phyloP scores from a whole-genome alignment of 2,329 filamentous ascomycete genomes.

The Graphium sp. region DNA sequence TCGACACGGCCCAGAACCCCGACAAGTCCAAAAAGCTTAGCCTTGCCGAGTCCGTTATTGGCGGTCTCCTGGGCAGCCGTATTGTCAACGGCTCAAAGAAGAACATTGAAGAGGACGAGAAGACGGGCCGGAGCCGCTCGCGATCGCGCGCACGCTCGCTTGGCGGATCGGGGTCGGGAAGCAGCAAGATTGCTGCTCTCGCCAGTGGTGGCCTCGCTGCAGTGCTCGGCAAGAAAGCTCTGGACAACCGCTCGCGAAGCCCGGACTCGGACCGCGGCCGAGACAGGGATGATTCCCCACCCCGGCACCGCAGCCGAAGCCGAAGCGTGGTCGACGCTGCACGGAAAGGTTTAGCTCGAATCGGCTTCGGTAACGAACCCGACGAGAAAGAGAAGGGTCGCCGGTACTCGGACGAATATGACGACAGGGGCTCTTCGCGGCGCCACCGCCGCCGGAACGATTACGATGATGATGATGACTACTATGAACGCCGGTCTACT shows the following conservation, averaged over 20 bases:
- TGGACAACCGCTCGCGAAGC: conserved; percentile 28
- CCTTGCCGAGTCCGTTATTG: conserved; percentile 72
- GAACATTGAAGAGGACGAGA: conserved; percentile 44
- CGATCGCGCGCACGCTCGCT: conserved; percentile 47
- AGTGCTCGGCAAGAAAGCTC: conserved; percentile 43
- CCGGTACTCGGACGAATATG: conserved; percentile 26
- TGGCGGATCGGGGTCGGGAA: conserved; percentile 20
- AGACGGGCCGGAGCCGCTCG: conserved; percentile 49
- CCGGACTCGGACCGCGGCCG: conserved; percentile 26
- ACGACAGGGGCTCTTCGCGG: conserved; percentile 17
- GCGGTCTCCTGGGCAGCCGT: conserved; percentile 73
- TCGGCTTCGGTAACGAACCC: conserved; percentile 37
- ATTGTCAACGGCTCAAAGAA: conserved; percentile 65
- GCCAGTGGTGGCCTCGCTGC: conserved; percentile 46
- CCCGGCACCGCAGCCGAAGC: conserved; percentile 31
- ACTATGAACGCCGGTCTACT: conserved; percentile 23
- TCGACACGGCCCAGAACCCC: conserved; percentile 61
- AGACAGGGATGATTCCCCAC: conserved; percentile 4
- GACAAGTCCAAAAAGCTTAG: conserved; percentile 66
- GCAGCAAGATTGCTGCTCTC: conserved; percentile 34
- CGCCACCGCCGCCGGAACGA: conserved; percentile 22
- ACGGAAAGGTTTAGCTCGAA: conserved; percentile 42
- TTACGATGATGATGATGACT: conserved; percentile 26
- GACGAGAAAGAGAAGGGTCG: conserved; percentile 20
- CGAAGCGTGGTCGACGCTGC: conserved; percentile 48